Percentiles rank a stretch among this genome's conserved stretches.
Evolutionary conservation across 2,329 filamentous ascomycete genomes (phyloP).

Genomic region (Botrytis elliptica): DNA sequence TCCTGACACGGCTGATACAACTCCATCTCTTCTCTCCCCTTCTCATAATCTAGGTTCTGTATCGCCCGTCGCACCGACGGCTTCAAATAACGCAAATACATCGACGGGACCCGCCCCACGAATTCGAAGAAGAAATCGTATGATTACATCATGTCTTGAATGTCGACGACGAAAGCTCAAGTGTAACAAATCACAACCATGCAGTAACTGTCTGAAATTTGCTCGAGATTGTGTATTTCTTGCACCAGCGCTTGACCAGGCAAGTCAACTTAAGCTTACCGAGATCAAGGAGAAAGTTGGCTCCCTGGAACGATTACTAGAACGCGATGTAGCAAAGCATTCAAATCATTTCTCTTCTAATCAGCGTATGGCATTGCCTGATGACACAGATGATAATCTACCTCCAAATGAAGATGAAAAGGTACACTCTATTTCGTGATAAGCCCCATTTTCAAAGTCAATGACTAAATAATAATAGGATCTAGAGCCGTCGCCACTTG

Average conservation of each 20-base stretch:
- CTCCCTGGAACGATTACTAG: conserved; percentile 66
- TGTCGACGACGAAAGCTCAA: conserved; percentile 75
- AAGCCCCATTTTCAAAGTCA: neutral
- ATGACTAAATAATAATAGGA: conserved; percentile 36
- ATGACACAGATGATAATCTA: conserved; percentile 49
- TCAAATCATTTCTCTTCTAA: conserved; percentile 21
- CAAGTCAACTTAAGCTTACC: conserved; percentile 66
- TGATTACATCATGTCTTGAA: conserved; percentile 68
- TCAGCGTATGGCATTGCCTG: conserved; percentile 39
- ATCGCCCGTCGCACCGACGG: conserved; percentile 6
- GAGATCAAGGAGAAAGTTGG: conserved; percentile 80
- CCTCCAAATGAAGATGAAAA: conserved; percentile 56
- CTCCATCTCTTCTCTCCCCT: neutral
- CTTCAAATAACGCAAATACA: conserved; percentile 16
- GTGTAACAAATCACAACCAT: conserved; percentile 73
- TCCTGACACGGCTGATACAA: neutral
- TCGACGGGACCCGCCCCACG: conserved; percentile 25
- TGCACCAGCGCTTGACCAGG: conserved; percentile 56
- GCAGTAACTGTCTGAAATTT: conserved; percentile 47
- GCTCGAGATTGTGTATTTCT: conserved; percentile 47
- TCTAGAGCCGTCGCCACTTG: conserved; percentile 62
- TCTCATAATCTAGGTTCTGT: neutral
- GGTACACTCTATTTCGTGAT: neutral
- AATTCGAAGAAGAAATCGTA: conserved; percentile 54
- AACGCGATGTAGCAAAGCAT: conserved; percentile 63